Evolutionary conservation across 2,329 filamentous ascomycete species (phyloP), one percentile per base, ranked within the genome.

Genomic region (Neoscytalidium dimidiatum): DNA sequence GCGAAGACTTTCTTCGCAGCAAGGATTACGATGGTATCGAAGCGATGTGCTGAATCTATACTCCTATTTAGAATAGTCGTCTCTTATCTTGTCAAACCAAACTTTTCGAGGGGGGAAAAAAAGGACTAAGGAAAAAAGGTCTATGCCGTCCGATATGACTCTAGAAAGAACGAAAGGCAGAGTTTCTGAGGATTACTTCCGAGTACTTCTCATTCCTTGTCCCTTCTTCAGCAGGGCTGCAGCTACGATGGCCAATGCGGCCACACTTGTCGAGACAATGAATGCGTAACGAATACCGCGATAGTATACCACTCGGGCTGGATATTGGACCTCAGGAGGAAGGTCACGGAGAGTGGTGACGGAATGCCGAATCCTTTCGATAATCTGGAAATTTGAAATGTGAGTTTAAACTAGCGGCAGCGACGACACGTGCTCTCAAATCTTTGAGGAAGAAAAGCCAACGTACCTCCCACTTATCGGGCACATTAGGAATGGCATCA

Each of bases 301-400:
- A 62, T 88, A 88, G 68, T 89, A 89, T 0, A 88, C 85, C 14
- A 84, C 71, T 3, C 85, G 80, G 2, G 84, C 86, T 28, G 81
- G 80, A 23, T 85, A 79, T 68, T 88, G 86, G 19, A 87, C 72
- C 9, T 88, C 85, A 0, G 82, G 81, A 1, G 85, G 85, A 0
- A 89, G 78, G 9, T 80, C 74, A n/a, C 79, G 78, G 13, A 89
- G 80, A 1, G 82, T 82, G 2, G 83, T 81, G 3, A 88, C 83
- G 0, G 86, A 88, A 68, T 89, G 88, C 11, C 86, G 80, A 62
- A 90, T 87, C 63, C 85, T 81, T 29, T 88, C 82, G 52, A 90
- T 85, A 35, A 89, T 75, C 86, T 89, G 72, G 29, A 21, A 26
- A 64, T 72, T 80, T 68, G 84, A 88, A 86, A 29, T 8, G 28